Percentiles rank a stretch among this genome's conserved stretches.
These are phyloP conservation scores for Beta lomatogona DNA, from an alignment of 179 eudicot genomes.

Conservation along the genomic window DNA sequence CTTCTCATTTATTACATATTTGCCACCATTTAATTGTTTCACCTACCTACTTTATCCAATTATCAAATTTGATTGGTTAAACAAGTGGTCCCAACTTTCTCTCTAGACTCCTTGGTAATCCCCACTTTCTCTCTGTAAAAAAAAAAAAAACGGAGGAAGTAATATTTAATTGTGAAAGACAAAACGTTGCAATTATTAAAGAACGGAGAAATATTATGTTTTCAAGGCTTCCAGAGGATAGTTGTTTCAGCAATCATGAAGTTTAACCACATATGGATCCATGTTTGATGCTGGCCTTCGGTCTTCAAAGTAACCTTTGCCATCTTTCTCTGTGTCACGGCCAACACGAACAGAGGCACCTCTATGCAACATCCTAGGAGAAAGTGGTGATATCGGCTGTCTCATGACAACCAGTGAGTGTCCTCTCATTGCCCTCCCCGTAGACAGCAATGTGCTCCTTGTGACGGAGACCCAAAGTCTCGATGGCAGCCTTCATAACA, in stretches of 20 bases:
- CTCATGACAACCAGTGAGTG: conserved; percentile 90
- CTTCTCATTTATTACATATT: too few relatives aligned
- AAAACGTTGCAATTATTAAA: too few relatives aligned
- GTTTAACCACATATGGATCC: conserved; percentile 37
- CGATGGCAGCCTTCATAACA: conserved; percentile 81
- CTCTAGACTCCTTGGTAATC: too few relatives aligned
- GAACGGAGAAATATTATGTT: too few relatives aligned
- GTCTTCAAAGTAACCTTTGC: conserved; percentile 44
- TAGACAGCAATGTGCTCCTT: conserved; percentile 94
- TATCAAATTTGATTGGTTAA: too few relatives aligned
- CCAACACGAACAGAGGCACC: conserved; percentile 64
- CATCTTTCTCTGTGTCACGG: conserved; percentile 38
- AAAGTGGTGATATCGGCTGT: conserved; percentile 85
- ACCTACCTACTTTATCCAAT: too few relatives aligned
- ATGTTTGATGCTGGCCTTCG: conserved; percentile 44
- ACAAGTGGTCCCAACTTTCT: too few relatives aligned
- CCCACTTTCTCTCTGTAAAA: too few relatives aligned
- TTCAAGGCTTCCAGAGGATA: conserved; percentile 29
- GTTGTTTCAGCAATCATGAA: conserved; percentile 42
- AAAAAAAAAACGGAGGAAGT: too few relatives aligned
- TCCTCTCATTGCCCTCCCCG: conserved; percentile 97
- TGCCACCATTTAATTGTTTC: too few relatives aligned
- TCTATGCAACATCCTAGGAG: conserved; percentile 51
- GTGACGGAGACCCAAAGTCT: conserved; percentile 77
- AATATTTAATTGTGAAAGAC: too few relatives aligned